Conservation (phyloP, 2,329 filamentous ascomycete genomes). For the Aspergillus jensenii region DNA sequence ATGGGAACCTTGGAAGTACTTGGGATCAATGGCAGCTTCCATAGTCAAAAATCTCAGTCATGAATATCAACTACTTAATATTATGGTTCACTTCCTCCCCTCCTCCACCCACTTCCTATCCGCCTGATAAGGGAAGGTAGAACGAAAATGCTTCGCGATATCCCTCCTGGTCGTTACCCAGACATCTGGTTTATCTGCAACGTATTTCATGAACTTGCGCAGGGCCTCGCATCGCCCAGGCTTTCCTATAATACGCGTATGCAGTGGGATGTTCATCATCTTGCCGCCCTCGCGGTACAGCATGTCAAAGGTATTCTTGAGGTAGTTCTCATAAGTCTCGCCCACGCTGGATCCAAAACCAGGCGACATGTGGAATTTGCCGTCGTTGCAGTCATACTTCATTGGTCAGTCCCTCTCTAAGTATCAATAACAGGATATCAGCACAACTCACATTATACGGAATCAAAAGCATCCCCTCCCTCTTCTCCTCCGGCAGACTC, state of each 20-base stretch:
- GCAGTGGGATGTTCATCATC: constrained; percentile 60
- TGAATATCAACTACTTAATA: no score
- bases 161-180: constrained; percentile 47
- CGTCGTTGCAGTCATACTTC: constrained; percentile 51
- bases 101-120: no score
- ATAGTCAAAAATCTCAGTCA: no score
- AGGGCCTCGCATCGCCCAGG: constrained; percentile 54
- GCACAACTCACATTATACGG: constrained; percentile 6
- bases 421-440: neutral
- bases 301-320: constrained; percentile 53
- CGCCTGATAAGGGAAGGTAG: no score
- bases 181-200: constrained; percentile 45
- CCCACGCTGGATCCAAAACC: constrained; percentile 47
- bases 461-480: constrained; percentile 41
- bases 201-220: constrained; percentile 21
- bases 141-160: constrained; percentile 38
- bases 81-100: no score
- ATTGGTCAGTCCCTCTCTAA: neutral
- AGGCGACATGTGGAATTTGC: constrained; percentile 46
- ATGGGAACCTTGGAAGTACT: no score
- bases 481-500: constrained; percentile 1
- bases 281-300: constrained; percentile 55
- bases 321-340: constrained; percentile 38
- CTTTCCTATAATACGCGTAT: constrained; percentile 54
- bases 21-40: no score